Evolutionary conservation across 2,329 filamentous ascomycete species (phyloP), one percentile per base, ranked within the genome.

Genomic region (Arachnomyces sp.): DNA sequence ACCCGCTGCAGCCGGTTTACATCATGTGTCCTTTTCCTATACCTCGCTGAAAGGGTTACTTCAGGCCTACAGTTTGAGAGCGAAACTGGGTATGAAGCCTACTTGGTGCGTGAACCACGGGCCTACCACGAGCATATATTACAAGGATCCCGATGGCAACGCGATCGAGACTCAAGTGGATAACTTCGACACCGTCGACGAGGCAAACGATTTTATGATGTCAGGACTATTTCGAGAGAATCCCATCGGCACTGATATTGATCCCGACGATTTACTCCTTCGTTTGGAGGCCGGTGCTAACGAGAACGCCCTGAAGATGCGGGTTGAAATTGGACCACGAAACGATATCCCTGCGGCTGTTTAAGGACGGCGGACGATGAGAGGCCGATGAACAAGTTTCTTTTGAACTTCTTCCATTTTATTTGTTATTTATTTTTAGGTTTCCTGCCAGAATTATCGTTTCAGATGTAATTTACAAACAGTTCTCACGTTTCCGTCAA

Each of bases 131-230:
- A 66, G 60, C 47, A 64, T 73, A 30, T 73, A 74, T 51, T 73
- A 73, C 48, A 42, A 45, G 6, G 71, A 74, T 49, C 70, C 69
- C 4, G 69, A 74, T 48, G 66, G 68, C 9, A 73, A 73, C 50
- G 45, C 55, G 47, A 38, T 74, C 21, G 72, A 74, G 54, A 63
- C 60, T 3, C 68, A 73, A 47, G 63, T 70, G 2, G 66, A 71
- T 41, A 67, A 65, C 36, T 68, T 69, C 38, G 57, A 60, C 4
- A 60, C 52, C 0, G 42, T 42, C 1, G 57, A 60, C 16, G 68
- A 68, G 28, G 61, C 65, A 0, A 60, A 46, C 1, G 52, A 43
- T 7, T 73, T 60, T 45, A 69, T 75, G 67, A 34, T 11, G 15
- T 42, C 49, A 0, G 36, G 54, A 1, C 52, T 52, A 7, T 70